Percentiles rank a stretch among this genome's conserved stretches.
Conservation (phyloP, 2,329 filamentous ascomycete genomes). For the Drechslerella coelobrocha region DNA sequence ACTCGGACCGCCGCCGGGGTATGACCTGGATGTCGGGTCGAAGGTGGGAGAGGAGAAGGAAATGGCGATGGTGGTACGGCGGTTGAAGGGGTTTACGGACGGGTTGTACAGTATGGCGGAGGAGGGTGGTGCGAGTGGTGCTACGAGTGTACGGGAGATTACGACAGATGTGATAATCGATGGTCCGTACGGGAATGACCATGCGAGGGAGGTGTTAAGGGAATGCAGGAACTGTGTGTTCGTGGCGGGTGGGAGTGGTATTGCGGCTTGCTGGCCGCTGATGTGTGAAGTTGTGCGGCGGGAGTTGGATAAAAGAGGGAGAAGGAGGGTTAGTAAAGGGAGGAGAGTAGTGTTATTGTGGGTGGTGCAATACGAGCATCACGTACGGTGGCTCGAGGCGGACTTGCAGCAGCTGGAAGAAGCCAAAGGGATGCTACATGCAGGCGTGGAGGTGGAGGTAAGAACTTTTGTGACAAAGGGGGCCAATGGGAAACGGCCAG, state of each 20-base stretch:
- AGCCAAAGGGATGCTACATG: neutral
- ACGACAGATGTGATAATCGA: slow-evolving; percentile 65
- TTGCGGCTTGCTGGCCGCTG: slow-evolving; percentile 70
- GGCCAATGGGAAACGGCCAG: slow-evolving; percentile 63
- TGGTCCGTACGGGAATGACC: slow-evolving; percentile 69
- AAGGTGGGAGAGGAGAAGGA: slow-evolving; percentile 15
- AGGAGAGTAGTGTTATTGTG: slow-evolving; percentile 65
- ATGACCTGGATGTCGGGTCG: slow-evolving; percentile 15
- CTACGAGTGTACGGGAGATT: no score
- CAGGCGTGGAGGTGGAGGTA: slow-evolving; percentile 62
- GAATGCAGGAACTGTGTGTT: slow-evolving; percentile 63
- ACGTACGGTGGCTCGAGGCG: slow-evolving; percentile 65
- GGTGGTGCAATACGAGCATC: slow-evolving; percentile 65
- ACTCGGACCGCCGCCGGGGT: slow-evolving; percentile 65
- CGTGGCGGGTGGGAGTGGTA: slow-evolving; percentile 70
- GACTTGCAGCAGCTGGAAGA: slow-evolving; percentile 63
- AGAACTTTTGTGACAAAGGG: slow-evolving; percentile 65
- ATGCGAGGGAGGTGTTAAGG: slow-evolving; percentile 65
- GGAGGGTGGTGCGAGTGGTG: slow-evolving; percentile 33
- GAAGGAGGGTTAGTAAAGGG: slow-evolving; percentile 43
- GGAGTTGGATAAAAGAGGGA: slow-evolving; percentile 52
- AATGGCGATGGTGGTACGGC: slow-evolving; percentile 66
- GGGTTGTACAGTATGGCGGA: slow-evolving; percentile 24
- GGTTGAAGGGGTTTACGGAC: slow-evolving; percentile 67
- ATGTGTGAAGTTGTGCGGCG: slow-evolving; percentile 59